Percentiles rank a stretch among this genome's conserved stretches.
Evolutionary conservation across 139 green algal species (phyloP).

Genomic region (Pleodorina starrii): DNA sequence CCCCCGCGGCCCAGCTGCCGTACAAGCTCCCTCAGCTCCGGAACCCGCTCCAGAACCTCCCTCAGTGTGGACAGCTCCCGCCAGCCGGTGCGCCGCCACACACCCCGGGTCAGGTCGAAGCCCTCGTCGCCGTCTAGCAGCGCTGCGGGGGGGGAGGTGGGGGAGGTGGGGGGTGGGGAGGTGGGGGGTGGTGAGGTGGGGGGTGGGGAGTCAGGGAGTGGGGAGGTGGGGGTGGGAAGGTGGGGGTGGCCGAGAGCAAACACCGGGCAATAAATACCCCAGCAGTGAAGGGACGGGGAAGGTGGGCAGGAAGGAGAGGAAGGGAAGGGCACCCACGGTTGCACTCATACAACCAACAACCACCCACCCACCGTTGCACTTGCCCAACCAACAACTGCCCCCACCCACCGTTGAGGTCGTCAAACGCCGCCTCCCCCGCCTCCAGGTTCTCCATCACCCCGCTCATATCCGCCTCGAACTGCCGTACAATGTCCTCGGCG

Average conservation of each 20-base stretch:
- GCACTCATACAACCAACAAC: background rate
- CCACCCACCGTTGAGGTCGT: slow-evolving; percentile 78
- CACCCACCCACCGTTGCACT: background rate
- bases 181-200: no score
- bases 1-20: slow-evolving; percentile 80
- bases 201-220: no score
- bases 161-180: background rate
- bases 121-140: slow-evolving; percentile 76
- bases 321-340: background rate
- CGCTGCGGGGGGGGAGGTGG: slow-evolving; percentile 43
- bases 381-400: no score
- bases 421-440: slow-evolving; percentile 72
- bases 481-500: slow-evolving; percentile 81
- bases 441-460: slow-evolving; percentile 88
- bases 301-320: background rate
- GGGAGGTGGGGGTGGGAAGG: background rate
- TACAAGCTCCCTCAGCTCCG: slow-evolving; percentile 91
- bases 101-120: slow-evolving; percentile 77
- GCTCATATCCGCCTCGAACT: slow-evolving; percentile 89
- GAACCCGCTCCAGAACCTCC: slow-evolving; percentile 84
- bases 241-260: background rate
- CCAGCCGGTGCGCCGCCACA: slow-evolving; percentile 88
- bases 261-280: background rate
- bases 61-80: slow-evolving; percentile 80
- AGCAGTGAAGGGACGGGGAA: background rate